These are phyloP conservation scores for Aspergillus kassunensis DNA, from an alignment of 495 filamentous ascomycete genomes.

Conservation along the genomic window DNA sequence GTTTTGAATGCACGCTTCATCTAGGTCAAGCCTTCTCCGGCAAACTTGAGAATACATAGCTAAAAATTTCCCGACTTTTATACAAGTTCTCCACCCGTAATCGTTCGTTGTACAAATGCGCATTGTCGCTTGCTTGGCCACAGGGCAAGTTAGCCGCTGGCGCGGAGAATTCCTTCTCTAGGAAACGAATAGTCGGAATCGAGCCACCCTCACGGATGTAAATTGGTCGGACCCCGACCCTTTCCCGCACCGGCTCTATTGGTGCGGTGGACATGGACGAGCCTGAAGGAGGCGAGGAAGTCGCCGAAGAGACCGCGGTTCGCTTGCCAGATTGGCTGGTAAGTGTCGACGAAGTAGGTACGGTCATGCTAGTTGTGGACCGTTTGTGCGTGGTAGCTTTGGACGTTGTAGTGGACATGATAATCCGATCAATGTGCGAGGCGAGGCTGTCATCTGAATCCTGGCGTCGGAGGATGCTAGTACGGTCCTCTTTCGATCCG, in stretches of 20 bases:
- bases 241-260: not conserved
- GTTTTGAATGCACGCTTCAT: too few relatives aligned
- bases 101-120: constrained; percentile 93
- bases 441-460: constrained; percentile 44
- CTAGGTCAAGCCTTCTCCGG: constrained; percentile 39
- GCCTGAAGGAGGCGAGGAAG: constrained; percentile 1
- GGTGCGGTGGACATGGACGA: not conserved
- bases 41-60: constrained; percentile 72
- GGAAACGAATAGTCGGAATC: constrained; percentile 86
- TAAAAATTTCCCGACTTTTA: constrained; percentile 89
- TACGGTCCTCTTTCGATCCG: constrained; percentile 13
- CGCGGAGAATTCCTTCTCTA: constrained; percentile 91
- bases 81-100: constrained; percentile 81
- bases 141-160: constrained; percentile 92
- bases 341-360: constrained; percentile 57
- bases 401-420: constrained; percentile 42
- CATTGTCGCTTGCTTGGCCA: constrained; percentile 89
- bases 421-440: constrained; percentile 45
- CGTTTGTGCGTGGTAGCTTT: constrained; percentile 36
- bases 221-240: constrained; percentile 43
- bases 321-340: constrained; percentile 27
- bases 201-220: constrained; percentile 96
- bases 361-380: constrained; percentile 35
- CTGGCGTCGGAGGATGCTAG: constrained; percentile 26
- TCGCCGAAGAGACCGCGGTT: not conserved